Evolutionary conservation across 176 grass and related monocot species (phyloP).

Genomic region (Zoysia pacifica): DNA sequence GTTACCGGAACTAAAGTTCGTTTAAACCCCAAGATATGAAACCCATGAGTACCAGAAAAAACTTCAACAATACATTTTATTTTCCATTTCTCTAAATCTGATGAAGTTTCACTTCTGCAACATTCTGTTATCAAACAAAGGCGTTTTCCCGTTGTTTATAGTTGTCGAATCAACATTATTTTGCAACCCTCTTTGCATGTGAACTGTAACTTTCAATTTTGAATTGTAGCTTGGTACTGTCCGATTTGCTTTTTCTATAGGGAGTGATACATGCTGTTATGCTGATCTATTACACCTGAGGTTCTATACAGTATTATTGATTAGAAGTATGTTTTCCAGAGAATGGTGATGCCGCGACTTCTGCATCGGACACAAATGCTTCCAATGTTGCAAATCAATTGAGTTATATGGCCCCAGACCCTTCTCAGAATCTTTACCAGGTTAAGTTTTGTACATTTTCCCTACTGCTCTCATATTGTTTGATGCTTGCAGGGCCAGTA

Average conservation of each 20-base stretch:
- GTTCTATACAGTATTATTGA: constrained; percentile 31
- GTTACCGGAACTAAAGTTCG: neutral
- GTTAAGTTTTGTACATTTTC: constrained; percentile 49
- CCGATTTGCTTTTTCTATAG: neutral
- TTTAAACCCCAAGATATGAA: neutral
- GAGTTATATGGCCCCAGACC: constrained; percentile 34
- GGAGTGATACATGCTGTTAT: neutral
- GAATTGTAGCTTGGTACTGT: neutral
- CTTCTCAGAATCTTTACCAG: constrained; percentile 65
- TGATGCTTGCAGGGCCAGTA: constrained; percentile 14
- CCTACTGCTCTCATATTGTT: neutral
- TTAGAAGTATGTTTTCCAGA: constrained; percentile 46
- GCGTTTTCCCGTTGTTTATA: neutral
- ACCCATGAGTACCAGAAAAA: neutral
- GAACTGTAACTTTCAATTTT: constrained; percentile 1
- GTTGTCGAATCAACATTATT: neutral
- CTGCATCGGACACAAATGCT: constrained; percentile 41
- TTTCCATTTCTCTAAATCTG: neutral
- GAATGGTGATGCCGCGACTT: constrained; percentile 37
- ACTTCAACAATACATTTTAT: neutral
- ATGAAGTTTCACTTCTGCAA: neutral
- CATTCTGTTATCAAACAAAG: neutral
- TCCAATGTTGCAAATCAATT: constrained; percentile 38
- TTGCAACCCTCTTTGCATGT: neutral
- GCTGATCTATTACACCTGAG: constrained; percentile 13